Evolutionary conservation across 1,284 basidiomycete species (phyloP).

Genomic region (Crucibulum cyathiforme): DNA sequence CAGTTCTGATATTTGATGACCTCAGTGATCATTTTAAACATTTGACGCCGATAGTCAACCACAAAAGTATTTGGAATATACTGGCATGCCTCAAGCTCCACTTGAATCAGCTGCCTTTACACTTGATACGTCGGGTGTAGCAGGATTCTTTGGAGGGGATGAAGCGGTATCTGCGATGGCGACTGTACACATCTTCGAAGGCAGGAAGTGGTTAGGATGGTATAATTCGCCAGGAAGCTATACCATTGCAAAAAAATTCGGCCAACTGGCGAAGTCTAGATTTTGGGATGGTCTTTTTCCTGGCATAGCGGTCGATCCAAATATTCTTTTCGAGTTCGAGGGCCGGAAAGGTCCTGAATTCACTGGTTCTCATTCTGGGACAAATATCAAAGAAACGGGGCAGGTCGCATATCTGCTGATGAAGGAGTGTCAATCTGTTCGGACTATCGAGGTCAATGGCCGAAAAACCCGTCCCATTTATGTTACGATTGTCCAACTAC

Average conservation of each 20-base stretch:
- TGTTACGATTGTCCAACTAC: not conserved
- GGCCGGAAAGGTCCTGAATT: not conserved
- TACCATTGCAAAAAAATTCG: constrained; percentile 34
- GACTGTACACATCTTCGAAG: constrained; percentile 35
- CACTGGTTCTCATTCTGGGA: not conserved
- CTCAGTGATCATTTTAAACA: too few species aligned
- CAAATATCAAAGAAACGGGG: not conserved
- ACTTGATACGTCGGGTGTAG: not conserved
- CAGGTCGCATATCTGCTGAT: not conserved
- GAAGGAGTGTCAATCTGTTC: not conserved
- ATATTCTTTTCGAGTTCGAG: not conserved
- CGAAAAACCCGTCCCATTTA: not conserved
- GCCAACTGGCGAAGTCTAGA: not conserved
- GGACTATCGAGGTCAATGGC: not conserved
- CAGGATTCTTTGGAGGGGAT: constrained; percentile 32
- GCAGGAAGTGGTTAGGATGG: constrained; percentile 37
- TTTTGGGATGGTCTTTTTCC: not conserved
- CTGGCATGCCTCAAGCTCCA: too few species aligned
- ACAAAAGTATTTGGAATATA: too few species aligned
- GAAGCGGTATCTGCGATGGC: constrained; percentile 42
- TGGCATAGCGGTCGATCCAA: not conserved
- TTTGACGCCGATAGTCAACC: too few species aligned
- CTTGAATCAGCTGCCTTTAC: too few species aligned
- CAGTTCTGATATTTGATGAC: too few species aligned
- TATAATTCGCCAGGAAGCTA: constrained; percentile 43